Conservation (phyloP, 139 green algal species). For the Chlamydomonas schloesseri region DNA sequence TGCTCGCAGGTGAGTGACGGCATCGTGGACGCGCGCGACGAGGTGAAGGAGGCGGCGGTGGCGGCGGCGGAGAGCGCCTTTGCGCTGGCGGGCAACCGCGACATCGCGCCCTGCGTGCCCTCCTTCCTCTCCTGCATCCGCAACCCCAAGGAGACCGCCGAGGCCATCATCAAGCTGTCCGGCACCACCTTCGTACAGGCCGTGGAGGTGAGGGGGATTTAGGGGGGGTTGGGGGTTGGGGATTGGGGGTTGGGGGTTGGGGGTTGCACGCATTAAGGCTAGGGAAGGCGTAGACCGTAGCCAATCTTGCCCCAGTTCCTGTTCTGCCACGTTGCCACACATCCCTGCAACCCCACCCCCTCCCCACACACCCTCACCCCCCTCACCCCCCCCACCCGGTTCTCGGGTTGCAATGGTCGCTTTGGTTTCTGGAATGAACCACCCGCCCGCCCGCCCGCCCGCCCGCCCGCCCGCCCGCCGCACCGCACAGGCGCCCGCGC, state of each 20-base stretch:
- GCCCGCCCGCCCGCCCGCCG: background rate
- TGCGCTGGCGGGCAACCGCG: constrained; percentile 85
- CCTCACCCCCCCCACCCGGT: no score
- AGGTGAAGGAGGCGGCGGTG: constrained; percentile 70
- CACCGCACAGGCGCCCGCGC: constrained; percentile 70
- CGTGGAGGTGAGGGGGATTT: background rate
- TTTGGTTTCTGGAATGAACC: no score
- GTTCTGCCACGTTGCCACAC: no score
- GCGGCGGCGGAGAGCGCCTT: constrained; percentile 60
- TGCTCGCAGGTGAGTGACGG: constrained; percentile 34
- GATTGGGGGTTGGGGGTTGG: background rate
- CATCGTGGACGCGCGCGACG: constrained; percentile 62
- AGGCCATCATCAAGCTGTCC: constrained; percentile 90
- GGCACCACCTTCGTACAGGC: constrained; percentile 92
- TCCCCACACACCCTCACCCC: no score
- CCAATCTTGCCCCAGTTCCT: no score
- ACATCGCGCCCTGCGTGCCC: constrained; percentile 91
- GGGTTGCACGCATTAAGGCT: no score
- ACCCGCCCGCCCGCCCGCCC: background rate
- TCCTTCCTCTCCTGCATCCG: constrained; percentile 80
- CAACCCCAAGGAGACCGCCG: constrained; percentile 67
- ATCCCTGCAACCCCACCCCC: no score
- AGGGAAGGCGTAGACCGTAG: no score
- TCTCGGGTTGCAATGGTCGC: no score
- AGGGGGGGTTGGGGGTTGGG: background rate